Conservation (phyloP, 805 yeast genomes). For the Candida pseudoglaebosa region DNA sequence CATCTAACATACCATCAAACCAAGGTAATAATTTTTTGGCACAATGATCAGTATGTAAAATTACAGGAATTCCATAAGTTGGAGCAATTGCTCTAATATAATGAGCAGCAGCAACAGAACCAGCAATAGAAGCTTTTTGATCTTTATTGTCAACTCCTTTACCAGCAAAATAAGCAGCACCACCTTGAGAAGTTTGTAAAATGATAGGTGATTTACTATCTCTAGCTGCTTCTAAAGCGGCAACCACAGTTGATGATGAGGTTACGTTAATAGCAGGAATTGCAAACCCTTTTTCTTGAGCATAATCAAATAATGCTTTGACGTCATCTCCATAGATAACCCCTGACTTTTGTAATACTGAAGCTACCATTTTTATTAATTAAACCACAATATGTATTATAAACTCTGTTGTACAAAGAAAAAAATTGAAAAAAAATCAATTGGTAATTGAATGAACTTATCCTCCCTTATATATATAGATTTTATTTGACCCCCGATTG, state of each 20-base stretch:
- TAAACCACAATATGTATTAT: too few relatives aligned
- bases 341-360: conserved; percentile 83
- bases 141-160: conserved; percentile 94
- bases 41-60: conserved; percentile 98
- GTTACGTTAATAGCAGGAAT: conserved; percentile 99
- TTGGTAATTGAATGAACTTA: not conserved
- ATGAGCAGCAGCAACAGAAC: conserved; percentile 96
- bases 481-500: not conserved
- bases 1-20: conserved; percentile 97
- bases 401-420: too few relatives aligned
- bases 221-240: conserved; percentile 48
- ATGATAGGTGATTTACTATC: conserved; percentile 80
- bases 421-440: too few relatives aligned
- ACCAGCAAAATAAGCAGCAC: conserved; percentile 99
- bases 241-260: conserved; percentile 85
- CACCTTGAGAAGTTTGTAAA: conserved; percentile 97
- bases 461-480: not conserved
- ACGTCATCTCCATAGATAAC: conserved; percentile 99
- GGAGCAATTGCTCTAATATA: conserved; percentile 97
- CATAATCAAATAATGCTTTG: conserved; percentile 78
- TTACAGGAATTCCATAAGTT: conserved; percentile 92
- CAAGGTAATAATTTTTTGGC: conserved; percentile 97
- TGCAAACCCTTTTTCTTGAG: conserved; percentile 90
- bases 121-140: conserved; percentile 92
- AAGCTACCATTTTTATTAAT: conserved; percentile 4